Evolutionary conservation across 2,329 filamentous ascomycete genomes (phyloP), one percentile per base, ranked within the genome.

Genomic region (Lithohypha guttulata): DNA sequence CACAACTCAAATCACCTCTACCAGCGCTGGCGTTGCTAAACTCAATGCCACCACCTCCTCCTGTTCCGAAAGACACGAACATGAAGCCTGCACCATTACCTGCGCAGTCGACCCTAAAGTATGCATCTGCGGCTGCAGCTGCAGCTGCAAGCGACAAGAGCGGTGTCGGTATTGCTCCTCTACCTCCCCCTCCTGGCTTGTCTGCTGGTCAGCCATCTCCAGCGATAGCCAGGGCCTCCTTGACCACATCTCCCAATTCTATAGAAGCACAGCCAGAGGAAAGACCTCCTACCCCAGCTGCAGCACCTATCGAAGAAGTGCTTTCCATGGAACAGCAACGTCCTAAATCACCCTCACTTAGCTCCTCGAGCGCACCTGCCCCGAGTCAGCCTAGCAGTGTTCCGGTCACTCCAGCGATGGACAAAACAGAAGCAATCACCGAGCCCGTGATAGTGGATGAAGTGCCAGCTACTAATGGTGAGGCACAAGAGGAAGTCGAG

Each of bases 31-130:
- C 91, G 38, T 94, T 89, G 19, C 66, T 98, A 53, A 86, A 96
- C 59, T 80, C 79, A 2, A 58, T 61, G 39, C 56, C 59, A 17
- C 48, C 48, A 33, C 48, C 49, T n/a, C 21, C 43, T 21, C 56
- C 61, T 14, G 58, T 56, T 55, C 62, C 70, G 35, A 64, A 71
- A 42, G 70, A 69, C 38, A 70, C 69, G 38, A 66, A 71, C 38
- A 96, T 96, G 89, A 98, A 96, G 66, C 89, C 91, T 9, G 91
- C 91, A 13, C 79, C 85, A 13, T 64, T 87, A 52, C 91, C 91
- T 1, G 78, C 83, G 43, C 77, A 89, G 58, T 79, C 84, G 5
- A 84, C 83, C 1, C 69, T 98, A 50, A 96, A 96, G 63, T 98
- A 98, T 58, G 91, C 91, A 30, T 96, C 91, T 25, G 91, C 91